Evolutionary conservation across 2,329 filamentous ascomycete species (phyloP), one percentile per base, ranked within the genome.

Genomic region (Paramyrothecium roridum): DNA sequence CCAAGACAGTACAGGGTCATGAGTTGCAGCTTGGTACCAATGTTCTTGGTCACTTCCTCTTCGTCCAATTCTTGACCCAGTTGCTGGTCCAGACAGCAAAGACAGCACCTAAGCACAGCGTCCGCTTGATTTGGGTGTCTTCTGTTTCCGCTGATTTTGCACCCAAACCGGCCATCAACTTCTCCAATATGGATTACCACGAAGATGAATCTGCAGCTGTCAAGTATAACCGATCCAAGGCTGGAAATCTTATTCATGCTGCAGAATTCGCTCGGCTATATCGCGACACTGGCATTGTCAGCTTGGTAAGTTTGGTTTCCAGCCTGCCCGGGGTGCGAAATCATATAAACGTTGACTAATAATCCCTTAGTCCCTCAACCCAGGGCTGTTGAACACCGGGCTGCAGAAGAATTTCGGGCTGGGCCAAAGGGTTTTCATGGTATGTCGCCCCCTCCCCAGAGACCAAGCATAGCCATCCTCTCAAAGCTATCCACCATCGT

Each of bases 21-120:
- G 75, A 77, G 55, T 66, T 76, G 8, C 75, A 77, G 59, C 66
- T 77, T 3, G 75, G 74, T 12, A 70, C 70, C 3, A 76, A 77
- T 53, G 71, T 71, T 43, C 58, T 77, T n/a, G 75, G 73, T 1
- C 69, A 67, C 2, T 76, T 77, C 52, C 58, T 74, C 1, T 67
- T 77, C 45, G 76, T 73, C 0, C 67, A 72, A 54, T 61, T 71
- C 3, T 58, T 77, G 4, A 70, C 68, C 10, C 73, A 73, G 0
- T 57, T 67, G 2, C 58, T 77, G 3, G 59, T 60, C 12, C 56
- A 65, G 3, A 72, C 73, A 1, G 71, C 72, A 2, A 62, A 61
- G 50, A 45, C 59, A 0, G 64, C 67, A 10, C 60, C 76, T 1
- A 30, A 48, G 3, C 55, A 58, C 6, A 56, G 54, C 8, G 68